These are phyloP conservation scores for Cladosporium sp. DNA, from an alignment of 2,329 filamentous ascomycete species.

Conservation along the genomic window DNA sequence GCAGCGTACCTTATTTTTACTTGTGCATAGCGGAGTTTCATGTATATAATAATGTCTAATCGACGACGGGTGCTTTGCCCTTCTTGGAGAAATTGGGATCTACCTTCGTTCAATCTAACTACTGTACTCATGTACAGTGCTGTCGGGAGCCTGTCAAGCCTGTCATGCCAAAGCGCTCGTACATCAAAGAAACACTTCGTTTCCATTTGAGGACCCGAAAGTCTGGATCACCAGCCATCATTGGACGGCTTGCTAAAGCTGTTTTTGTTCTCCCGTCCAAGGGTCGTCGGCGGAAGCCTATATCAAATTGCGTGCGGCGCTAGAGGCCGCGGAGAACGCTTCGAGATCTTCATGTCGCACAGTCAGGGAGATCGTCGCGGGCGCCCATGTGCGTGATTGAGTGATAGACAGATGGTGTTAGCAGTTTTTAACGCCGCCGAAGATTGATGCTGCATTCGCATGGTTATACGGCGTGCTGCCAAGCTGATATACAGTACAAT, in stretches of 20 bases:
- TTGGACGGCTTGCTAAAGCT: not conserved
- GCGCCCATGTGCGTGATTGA: not conserved
- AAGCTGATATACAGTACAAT: not conserved
- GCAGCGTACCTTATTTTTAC: not conserved
- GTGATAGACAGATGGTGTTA: not conserved
- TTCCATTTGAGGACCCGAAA: not conserved
- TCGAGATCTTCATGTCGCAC: not conserved
- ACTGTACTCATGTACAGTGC: not conserved
- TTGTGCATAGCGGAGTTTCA: not conserved
- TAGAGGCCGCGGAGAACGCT: not conserved
- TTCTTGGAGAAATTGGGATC: not conserved
- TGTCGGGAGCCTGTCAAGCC: not conserved
- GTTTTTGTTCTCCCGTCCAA: not conserved
- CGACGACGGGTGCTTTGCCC: not conserved
- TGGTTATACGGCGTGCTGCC: not conserved
- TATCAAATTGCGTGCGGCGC: not conserved
- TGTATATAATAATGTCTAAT: not conserved
- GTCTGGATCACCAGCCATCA: not conserved
- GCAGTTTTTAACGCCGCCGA: not conserved
- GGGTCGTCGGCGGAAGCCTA: not conserved
- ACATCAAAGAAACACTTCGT: not conserved
- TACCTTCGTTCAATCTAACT: not conserved
- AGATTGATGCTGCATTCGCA: not conserved
- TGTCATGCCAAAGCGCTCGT: not conserved
- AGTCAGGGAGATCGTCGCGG: not conserved